Evolutionary conservation across 331 rosid species (phyloP).

Genomic region (Cydonia oblonga): DNA sequence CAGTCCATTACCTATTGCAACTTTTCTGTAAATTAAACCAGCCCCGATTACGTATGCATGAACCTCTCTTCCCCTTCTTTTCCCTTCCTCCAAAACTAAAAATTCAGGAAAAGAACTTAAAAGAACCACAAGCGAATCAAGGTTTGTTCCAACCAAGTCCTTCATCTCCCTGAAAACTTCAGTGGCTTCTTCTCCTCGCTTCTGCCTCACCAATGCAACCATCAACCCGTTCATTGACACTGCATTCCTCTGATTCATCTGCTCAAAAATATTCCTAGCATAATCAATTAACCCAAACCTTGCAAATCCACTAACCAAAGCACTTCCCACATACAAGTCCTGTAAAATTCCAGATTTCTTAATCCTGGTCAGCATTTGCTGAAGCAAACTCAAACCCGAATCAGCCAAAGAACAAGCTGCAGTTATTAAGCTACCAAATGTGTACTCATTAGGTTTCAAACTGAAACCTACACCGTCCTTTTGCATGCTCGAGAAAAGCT

Average conservation of each 20-base stretch:
- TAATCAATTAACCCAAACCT: slow-evolving; percentile 40
- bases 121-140: slow-evolving; percentile 62
- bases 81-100: slow-evolving; percentile 43
- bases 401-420: slow-evolving; percentile 37
- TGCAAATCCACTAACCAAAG: slow-evolving; percentile 75
- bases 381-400: slow-evolving; percentile 42
- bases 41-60: slow-evolving; percentile 49
- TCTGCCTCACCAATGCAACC: slow-evolving; percentile 79
- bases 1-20: slow-evolving; percentile 64
- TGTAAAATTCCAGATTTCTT: slow-evolving; percentile 48
- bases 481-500: slow-evolving; percentile 57
- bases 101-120: slow-evolving; percentile 61
- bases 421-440: slow-evolving; percentile 70
- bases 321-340: slow-evolving; percentile 82
- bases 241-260: slow-evolving; percentile 55
- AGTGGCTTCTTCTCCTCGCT: slow-evolving; percentile 72
- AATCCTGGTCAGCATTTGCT: slow-evolving; percentile 56
- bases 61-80: slow-evolving; percentile 66
- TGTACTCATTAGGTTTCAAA: slow-evolving; percentile 60
- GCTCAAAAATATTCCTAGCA: slow-evolving; percentile 56
- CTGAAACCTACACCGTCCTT: slow-evolving; percentile 20
- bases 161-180: slow-evolving; percentile 55
- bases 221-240: slow-evolving; percentile 82
- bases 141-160: slow-evolving; percentile 42
- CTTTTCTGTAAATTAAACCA: slow-evolving; percentile 27